Evolutionary conservation across 2,329 filamentous ascomycete genomes (phyloP).

Genomic region (Curvularia verruculosa): DNA sequence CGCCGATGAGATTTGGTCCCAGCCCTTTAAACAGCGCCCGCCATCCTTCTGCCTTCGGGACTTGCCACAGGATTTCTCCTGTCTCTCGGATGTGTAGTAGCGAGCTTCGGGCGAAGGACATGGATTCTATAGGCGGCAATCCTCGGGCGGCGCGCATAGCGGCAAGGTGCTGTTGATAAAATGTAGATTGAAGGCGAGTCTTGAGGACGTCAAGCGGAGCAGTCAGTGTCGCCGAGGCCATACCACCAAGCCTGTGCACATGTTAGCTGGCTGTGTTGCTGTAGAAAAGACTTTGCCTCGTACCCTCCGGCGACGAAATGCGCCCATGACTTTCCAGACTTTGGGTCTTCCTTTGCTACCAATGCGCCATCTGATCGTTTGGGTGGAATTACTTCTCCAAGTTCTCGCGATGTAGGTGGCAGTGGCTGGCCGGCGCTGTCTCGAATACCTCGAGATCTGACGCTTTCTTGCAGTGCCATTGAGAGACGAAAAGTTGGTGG

Average conservation of each 20-base stretch:
- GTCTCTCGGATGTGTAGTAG: conserved; percentile 83
- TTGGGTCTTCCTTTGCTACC: conserved; percentile 47
- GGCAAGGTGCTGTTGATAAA: conserved; percentile 84
- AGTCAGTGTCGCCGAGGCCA: conserved; percentile 90
- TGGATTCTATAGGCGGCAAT: conserved; percentile 59
- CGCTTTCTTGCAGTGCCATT: conserved; percentile 47
- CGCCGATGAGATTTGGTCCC: conserved; percentile 86
- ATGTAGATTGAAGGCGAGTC: conserved; percentile 90
- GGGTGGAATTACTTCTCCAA: conserved; percentile 61
- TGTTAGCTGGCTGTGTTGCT: conserved; percentile 21
- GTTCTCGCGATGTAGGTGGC: conserved; percentile 64
- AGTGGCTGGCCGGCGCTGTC: conserved; percentile 33
- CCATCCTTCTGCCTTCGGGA: conserved; percentile 81
- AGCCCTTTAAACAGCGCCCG: conserved; percentile 91
- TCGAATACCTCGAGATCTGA: conserved; percentile 38
- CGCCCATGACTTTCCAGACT: conserved; percentile 78
- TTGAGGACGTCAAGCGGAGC: conserved; percentile 93
- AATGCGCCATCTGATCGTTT: conserved; percentile 49
- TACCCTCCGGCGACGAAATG: conserved; percentile 92
- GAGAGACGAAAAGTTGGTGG: conserved; percentile 24
- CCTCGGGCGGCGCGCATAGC: conserved; percentile 67
- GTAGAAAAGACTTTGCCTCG: conserved; percentile 35
- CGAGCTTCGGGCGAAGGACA: conserved; percentile 70
- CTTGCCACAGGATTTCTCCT: conserved; percentile 79
- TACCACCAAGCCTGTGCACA: conserved; percentile 75